Conservation (phyloP, 345 rosid genomes). For the Eucalyptus polybractea region DNA sequence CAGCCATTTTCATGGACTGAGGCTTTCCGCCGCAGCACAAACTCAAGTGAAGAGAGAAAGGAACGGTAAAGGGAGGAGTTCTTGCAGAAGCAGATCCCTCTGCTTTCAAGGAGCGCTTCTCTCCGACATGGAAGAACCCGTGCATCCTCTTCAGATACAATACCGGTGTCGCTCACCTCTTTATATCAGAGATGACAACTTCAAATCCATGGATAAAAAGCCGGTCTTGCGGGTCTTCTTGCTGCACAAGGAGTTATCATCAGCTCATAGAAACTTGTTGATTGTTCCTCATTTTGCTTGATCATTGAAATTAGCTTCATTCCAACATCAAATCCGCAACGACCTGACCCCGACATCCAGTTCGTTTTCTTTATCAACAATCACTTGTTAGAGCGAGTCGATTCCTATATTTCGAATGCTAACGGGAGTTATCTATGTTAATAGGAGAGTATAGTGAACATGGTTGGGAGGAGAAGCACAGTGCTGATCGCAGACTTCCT, state of each 20-base stretch:
- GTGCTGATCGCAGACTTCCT: background rate
- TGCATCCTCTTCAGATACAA: conserved; percentile 36
- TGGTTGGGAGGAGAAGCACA: background rate
- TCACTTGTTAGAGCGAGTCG: background rate
- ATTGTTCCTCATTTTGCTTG: background rate
- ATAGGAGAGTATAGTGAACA: background rate
- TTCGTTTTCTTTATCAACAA: background rate
- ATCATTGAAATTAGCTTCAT: background rate
- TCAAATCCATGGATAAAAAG: background rate
- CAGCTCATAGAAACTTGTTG: background rate
- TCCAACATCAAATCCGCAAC: background rate
- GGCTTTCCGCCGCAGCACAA: background rate
- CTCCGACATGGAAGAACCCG: conserved; percentile 67
- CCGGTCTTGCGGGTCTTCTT: background rate
- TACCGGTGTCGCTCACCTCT: background rate
- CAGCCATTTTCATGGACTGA: background rate
- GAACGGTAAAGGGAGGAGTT: conserved; percentile 39
- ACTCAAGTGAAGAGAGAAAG: background rate
- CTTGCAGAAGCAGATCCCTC: conserved; percentile 25
- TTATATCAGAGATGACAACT: background rate
- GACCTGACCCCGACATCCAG: background rate
- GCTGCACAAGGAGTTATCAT: background rate
- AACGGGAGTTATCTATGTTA: background rate
- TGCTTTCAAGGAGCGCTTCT: conserved; percentile 55
- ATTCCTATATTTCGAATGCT: background rate